Conservation (phyloP, 129 eudicot species). For the Chrysanthemum seticuspe region DNA sequence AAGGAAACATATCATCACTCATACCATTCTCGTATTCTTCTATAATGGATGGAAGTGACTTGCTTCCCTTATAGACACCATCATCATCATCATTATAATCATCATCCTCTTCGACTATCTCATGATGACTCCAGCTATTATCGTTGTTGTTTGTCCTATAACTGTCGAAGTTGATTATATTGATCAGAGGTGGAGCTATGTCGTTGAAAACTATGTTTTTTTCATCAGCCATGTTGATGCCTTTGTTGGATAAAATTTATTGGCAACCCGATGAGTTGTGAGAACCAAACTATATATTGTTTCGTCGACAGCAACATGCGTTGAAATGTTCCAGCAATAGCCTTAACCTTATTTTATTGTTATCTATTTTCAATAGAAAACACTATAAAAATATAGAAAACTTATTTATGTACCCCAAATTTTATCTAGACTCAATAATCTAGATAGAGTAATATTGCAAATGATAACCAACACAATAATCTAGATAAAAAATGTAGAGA, state of each 20-base stretch:
- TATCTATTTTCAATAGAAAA: too few species aligned
- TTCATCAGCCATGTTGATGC: not conserved
- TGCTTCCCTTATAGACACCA: not conserved
- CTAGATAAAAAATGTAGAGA: too few species aligned
- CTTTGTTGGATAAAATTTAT: not conserved
- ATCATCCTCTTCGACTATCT: not conserved
- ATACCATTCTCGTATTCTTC: not conserved
- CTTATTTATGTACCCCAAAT: too few species aligned
- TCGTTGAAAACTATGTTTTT: not conserved
- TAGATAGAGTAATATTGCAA: too few species aligned
- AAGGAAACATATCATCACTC: not conserved
- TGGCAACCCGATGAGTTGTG: too few species aligned
- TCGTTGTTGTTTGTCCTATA: not conserved
- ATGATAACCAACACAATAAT: too few species aligned
- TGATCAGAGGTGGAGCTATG: conserved; percentile 1
- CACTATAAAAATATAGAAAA: too few species aligned
- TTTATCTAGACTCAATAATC: too few species aligned
- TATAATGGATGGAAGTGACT: not conserved
- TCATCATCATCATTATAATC: not conserved
- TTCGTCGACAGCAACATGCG: too few species aligned
- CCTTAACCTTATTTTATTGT: too few species aligned
- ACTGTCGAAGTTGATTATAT: not conserved
- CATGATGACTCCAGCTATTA: not conserved
- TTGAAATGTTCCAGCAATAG: too few species aligned
- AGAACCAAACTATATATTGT: too few species aligned